Evolutionary conservation across 768 basidiomycete genomes (phyloP), one percentile per base, ranked within the genome.

Genomic region (Pulveroboletus sp.): DNA sequence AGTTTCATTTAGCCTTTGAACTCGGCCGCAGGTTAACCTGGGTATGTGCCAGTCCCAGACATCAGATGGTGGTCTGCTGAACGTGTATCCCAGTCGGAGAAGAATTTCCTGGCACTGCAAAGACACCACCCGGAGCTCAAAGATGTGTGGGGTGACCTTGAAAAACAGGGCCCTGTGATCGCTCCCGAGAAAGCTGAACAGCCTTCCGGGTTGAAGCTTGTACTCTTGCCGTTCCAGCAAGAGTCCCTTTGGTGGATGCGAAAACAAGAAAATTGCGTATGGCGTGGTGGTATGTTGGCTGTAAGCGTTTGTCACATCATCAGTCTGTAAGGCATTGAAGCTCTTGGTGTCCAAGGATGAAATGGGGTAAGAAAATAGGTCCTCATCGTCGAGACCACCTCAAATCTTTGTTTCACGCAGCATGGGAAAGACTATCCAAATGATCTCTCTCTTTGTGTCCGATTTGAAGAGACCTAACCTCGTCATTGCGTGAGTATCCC

Each of bases 161-260:
- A 86, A 62, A 72, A 76, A 21, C 77, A 71, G 18, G 75, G 86
- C 47, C 75, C 79, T 1, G 72, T 86, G 40, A 71, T 82, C 49
- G 69, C 75, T 28, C 91, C 93, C 2, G 70, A 79, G 44, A 80
- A 81, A 59, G 88, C 86, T 41, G 78, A 79, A 27, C 93, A 94
- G 50, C 94, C 96, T 2, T 72, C 71, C 2, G 83, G 83, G n/a
- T 72, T 98, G 52, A 95, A 92, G 65, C 78, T 90, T 43, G 82
- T 79, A 0, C 78, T 99, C 4, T 73, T 99, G 32, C 95, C 94
- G 1, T 99, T 98, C 79, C 96, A 99, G 67, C 82, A 80, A 46
- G 96, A 99, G 71, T 92, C 90, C 69, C 73, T 99, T 55, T 85
- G 75, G 61, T 99, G 96, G 96, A 95, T 99, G 92, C 80, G 82